Conservation (phyloP, 176 grass and related monocot genomes). For the Aegilops longissima region DNA sequence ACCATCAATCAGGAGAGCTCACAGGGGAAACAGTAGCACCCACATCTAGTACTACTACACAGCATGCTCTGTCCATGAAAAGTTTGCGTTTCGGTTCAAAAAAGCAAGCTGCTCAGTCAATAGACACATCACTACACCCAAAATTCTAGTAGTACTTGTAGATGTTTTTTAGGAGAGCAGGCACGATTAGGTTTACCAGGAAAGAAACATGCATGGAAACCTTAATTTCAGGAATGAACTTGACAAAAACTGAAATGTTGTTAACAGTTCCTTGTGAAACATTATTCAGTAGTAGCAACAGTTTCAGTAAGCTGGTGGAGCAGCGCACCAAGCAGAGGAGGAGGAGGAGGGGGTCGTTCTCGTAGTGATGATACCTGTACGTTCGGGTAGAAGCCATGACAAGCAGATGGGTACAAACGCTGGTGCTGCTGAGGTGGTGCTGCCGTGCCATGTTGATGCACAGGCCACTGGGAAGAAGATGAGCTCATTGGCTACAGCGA, state of each 20-base stretch:
- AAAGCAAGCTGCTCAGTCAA: background rate
- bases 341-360: background rate
- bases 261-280: background rate
- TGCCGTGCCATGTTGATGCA: constrained; percentile 50
- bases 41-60: background rate
- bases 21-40: constrained; percentile 29
- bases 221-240: background rate
- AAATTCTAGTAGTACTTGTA: background rate
- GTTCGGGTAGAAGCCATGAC: constrained; percentile 58
- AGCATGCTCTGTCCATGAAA: background rate
- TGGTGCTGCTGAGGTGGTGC: constrained; percentile 53
- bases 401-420: constrained; percentile 49
- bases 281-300: background rate
- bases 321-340: background rate
- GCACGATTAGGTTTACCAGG: background rate
- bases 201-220: no score
- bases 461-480: constrained; percentile 39
- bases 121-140: no score
- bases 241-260: background rate
- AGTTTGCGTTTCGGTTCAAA: background rate
- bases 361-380: constrained; percentile 40
- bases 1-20: constrained; percentile 25
- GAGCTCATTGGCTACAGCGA: constrained; percentile 51
- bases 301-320: background rate
- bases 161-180: background rate